Percentiles rank a stretch among this genome's conserved stretches.
Conservation (phyloP, 257 asterid species). For the Plantago ovata region DNA sequence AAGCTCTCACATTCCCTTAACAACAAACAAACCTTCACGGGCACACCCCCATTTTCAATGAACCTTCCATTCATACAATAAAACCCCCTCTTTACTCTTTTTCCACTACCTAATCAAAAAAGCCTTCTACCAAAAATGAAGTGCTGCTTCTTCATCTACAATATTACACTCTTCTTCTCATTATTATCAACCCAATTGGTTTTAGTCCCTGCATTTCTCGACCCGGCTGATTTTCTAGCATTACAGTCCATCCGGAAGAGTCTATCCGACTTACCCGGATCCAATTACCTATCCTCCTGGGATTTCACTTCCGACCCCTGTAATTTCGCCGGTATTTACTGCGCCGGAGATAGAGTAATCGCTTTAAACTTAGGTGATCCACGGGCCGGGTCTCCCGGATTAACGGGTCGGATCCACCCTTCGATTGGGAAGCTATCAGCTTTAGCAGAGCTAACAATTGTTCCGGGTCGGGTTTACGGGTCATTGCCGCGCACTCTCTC, state of each 20-base stretch:
- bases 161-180: neutral
- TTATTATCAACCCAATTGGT: conserved; percentile 24
- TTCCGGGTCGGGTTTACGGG: conserved; percentile 81
- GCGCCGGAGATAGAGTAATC: conserved; percentile 58
- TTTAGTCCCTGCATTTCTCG: conserved; percentile 43
- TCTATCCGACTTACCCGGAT: conserved; percentile 71
- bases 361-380: conserved; percentile 91
- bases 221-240: conserved; percentile 86
- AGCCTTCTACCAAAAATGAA: neutral
- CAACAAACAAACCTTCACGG: conserved; percentile 37
- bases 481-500: conserved; percentile 58
- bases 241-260: conserved; percentile 66
- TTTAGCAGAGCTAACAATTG: conserved; percentile 68
- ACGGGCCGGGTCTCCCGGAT: conserved; percentile 78
- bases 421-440: conserved; percentile 75
- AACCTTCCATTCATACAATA: too few species aligned
- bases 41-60: conserved; percentile 31
- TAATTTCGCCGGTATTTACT: conserved; percentile 68
- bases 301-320: conserved; percentile 94
- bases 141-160: neutral
- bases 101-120: neutral
- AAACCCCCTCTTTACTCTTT: conserved; percentile 20
- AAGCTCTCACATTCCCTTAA: conserved; percentile 21
- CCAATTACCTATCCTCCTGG: conserved; percentile 72
- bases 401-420: conserved; percentile 61